phyloP scores from a whole-genome alignment of 2,329 filamentous ascomycete species.

The Fusarium nisikadoi region DNA sequence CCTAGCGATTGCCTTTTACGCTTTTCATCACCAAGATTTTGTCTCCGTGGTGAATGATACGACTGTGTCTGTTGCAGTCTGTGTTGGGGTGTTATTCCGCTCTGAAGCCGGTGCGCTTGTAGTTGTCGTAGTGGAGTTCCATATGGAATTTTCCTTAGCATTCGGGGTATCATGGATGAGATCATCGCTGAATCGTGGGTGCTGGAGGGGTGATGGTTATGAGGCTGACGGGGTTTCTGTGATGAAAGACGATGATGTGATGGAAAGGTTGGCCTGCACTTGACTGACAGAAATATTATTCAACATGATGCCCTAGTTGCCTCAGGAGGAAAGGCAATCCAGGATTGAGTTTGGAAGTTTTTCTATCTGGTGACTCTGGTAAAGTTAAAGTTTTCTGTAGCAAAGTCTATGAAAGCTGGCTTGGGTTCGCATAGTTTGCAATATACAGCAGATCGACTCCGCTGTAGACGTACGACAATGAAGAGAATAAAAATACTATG shows the following conservation, averaged over 20 bases:
- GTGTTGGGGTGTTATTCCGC: rapidly evolving
- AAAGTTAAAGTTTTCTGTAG: background rate
- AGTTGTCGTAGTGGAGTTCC: background rate
- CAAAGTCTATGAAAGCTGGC: rapidly evolving
- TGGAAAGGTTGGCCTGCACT: no score
- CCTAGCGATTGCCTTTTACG: rapidly evolving
- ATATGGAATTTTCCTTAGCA: background rate
- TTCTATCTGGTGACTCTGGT: background rate
- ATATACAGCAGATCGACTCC: background rate
- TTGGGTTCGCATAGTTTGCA: background rate
- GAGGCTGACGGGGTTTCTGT: background rate
- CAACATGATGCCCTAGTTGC: background rate
- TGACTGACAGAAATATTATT: background rate
- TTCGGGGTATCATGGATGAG: background rate
- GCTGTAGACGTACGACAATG: rapidly evolving
- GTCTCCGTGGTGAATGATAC: background rate
- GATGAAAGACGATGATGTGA: background rate
- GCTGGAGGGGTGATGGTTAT: rapidly evolving
- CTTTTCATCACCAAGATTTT: rapidly evolving
- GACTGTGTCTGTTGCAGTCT: background rate
- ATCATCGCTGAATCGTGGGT: background rate
- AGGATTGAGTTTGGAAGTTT: background rate
- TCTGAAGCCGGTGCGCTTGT: background rate
- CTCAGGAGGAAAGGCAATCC: background rate
- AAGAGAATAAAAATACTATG: no score